Conservation (phyloP, 129 eudicot species). For the Escallonia rubra region DNA sequence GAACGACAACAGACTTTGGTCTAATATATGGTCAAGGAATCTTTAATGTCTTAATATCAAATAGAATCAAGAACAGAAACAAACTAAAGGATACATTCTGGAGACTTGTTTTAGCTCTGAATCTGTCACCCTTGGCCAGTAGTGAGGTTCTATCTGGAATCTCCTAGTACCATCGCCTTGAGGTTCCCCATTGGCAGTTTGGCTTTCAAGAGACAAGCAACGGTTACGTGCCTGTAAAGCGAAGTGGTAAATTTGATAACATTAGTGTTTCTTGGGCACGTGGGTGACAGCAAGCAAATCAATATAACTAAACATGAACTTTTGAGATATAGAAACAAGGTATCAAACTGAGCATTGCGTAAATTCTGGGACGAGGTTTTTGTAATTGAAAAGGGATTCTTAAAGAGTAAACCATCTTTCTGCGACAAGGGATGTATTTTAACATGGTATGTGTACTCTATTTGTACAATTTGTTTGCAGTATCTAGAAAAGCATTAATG, state of each 20-base stretch:
- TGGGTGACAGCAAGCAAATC: background rate
- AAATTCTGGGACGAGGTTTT: too few relatives aligned
- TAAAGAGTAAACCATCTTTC: too few relatives aligned
- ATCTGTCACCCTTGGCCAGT: constrained; percentile 35
- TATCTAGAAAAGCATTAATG: background rate
- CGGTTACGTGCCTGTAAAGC: constrained; percentile 49
- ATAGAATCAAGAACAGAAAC: constrained; percentile 8
- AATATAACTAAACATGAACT: background rate
- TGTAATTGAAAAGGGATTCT: too few relatives aligned
- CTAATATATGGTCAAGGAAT: constrained; percentile 42
- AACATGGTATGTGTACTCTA: background rate
- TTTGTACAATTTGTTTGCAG: background rate
- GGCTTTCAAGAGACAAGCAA: constrained; percentile 50
- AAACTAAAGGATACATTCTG: constrained; percentile 43
- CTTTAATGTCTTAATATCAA: background rate
- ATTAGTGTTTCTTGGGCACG: too few relatives aligned
- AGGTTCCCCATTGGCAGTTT: constrained; percentile 22
- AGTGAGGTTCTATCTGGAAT: constrained; percentile 36
- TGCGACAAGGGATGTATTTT: too few relatives aligned
- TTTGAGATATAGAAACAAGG: background rate
- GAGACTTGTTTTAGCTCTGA: constrained; percentile 37
- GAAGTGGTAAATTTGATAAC: background rate
- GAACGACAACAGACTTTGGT: constrained; percentile 32
- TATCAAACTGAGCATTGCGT: too few relatives aligned
- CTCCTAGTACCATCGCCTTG: constrained; percentile 27